A percentile compares a stretch with the other conserved stretches of the same genome.
These are phyloP conservation scores for Phaeolepiota aurea DNA, from an alignment of 768 basidiomycete species.

Conservation along the genomic window DNA sequence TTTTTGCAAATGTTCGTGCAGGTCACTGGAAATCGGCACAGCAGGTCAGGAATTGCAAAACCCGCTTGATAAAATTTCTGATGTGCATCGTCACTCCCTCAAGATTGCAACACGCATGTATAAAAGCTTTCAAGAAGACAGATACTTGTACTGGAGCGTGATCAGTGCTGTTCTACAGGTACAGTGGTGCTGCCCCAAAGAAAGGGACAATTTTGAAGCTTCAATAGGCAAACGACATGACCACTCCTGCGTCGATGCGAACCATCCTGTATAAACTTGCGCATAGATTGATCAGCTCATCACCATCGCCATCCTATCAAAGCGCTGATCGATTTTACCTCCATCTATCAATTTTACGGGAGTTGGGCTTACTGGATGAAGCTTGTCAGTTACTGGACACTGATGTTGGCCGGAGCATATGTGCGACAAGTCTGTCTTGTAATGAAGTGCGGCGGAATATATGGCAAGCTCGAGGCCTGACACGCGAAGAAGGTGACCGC, in stretches of 20 bases:
- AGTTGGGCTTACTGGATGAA: slow-evolving; percentile 62
- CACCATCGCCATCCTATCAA: slow-evolving; percentile 53
- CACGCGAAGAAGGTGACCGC: slow-evolving; percentile 51
- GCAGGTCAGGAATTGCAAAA: slow-evolving; percentile 36
- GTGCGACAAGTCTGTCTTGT: slow-evolving; percentile 61
- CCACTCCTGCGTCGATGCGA: slow-evolving; percentile 55
- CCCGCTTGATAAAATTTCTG: slow-evolving; percentile 1
- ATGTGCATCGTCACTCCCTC: slow-evolving; percentile 3
- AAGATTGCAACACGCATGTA: slow-evolving; percentile 76
- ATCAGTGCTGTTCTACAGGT: slow-evolving; percentile 79
- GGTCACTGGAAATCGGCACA: slow-evolving; percentile 84
- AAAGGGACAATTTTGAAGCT: not conserved
- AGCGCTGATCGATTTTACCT: slow-evolving; percentile 73
- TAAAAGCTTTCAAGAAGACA: slow-evolving; percentile 77
- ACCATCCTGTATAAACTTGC: slow-evolving; percentile 69
- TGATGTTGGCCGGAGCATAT: slow-evolving; percentile 60
- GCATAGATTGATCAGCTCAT: slow-evolving; percentile 60
- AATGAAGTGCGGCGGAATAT: slow-evolving; percentile 72
- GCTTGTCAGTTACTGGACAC: slow-evolving; percentile 61
- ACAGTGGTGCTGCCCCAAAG: no score
- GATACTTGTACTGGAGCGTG: slow-evolving; percentile 78
- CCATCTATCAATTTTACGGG: slow-evolving; percentile 62
- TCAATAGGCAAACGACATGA: slow-evolving; percentile 59
- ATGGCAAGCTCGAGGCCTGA: slow-evolving; percentile 46
- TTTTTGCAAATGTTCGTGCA: slow-evolving; percentile 77